Conservation (phyloP, 164 flowering plant species). For the Paratinospora sagittata region DNA sequence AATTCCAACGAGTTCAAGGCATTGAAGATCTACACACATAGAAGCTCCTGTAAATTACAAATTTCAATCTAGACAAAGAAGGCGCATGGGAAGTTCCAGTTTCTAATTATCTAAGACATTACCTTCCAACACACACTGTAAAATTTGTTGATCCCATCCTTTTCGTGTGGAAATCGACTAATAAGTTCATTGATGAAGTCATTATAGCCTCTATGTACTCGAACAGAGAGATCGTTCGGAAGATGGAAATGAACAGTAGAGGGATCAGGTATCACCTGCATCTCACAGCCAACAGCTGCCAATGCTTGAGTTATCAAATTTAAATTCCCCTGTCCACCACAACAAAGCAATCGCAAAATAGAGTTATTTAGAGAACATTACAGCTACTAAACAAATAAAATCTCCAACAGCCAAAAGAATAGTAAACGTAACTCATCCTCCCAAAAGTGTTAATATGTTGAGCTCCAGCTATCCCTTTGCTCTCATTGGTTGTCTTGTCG, state of each 20-base stretch:
- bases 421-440: not conserved
- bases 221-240: slow-evolving; percentile 76
- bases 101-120: slow-evolving; percentile 26
- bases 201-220: slow-evolving; percentile 67
- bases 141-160: slow-evolving; percentile 78
- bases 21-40: slow-evolving; percentile 60
- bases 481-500: no score
- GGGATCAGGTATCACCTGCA: slow-evolving; percentile 95
- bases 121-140: slow-evolving; percentile 97
- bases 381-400: not conserved
- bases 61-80: slow-evolving; percentile 6
- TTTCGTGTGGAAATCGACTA: slow-evolving; percentile 78
- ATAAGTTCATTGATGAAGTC: slow-evolving; percentile 68
- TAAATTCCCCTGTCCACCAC: slow-evolving; percentile 76
- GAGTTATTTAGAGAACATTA: no score
- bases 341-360: not conserved
- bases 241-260: slow-evolving; percentile 93
- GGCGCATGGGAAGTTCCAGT: slow-evolving; percentile 15
- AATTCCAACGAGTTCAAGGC: slow-evolving; percentile 85
- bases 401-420: not conserved
- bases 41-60: slow-evolving; percentile 5
- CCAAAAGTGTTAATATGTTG: no score
- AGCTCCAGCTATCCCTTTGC: no score
- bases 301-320: slow-evolving; percentile 95
- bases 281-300: slow-evolving; percentile 84